phyloP scores from a whole-genome alignment of 2,329 filamentous ascomycete species.

The Daldinia eschscholtzii region DNA sequence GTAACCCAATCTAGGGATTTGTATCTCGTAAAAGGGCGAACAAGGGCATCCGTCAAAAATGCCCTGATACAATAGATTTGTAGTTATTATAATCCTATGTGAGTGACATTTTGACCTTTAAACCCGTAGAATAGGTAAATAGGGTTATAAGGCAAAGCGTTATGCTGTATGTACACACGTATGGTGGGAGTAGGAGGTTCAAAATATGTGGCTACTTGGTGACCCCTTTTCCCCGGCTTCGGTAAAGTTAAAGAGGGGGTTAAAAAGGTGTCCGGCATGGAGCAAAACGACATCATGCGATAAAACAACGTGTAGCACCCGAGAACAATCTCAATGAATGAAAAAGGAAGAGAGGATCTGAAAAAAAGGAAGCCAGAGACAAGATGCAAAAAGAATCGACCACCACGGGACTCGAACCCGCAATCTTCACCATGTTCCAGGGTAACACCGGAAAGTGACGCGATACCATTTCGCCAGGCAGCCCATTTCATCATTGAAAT shows the following conservation, averaged over 20 bases:
- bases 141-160: no score
- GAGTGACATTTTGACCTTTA: no score
- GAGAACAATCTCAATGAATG: neutral
- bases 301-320: neutral
- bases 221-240: no score
- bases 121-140: no score
- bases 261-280: neutral
- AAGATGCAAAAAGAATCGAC: conserved; percentile 22
- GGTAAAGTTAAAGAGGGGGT: neutral
- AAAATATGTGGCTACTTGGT: neutral
- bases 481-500: conserved; percentile 14
- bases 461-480: conserved; percentile 46
- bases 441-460: conserved; percentile 42
- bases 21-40: neutral
- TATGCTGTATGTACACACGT: no score
- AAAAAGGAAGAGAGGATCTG: neutral
- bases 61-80: no score
- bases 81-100: no score
- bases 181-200: no score
- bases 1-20: neutral
- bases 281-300: neutral
- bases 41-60: no score
- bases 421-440: conserved; percentile 44
- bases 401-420: conserved; percentile 46
- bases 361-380: neutral